phyloP scores from a whole-genome alignment of 2,329 filamentous ascomycete genomes.

The Trichophyton mentagrophytes region DNA sequence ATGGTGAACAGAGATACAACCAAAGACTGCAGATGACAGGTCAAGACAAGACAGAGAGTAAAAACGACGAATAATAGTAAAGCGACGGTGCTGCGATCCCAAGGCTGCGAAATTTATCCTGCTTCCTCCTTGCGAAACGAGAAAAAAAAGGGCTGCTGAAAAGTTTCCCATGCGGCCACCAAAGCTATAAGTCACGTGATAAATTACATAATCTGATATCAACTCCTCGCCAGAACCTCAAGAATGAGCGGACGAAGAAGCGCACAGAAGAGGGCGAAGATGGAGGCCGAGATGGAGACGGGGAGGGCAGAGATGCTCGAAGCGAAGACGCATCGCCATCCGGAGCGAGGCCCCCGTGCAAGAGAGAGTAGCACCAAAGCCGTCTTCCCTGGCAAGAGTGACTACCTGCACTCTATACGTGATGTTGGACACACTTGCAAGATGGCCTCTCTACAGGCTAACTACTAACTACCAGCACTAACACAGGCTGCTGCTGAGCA shows the following conservation, averaged over 20 bases:
- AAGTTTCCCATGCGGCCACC: slow-evolving; percentile 1
- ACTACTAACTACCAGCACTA: not conserved
- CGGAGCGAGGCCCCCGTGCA: not conserved
- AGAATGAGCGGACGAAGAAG: not conserved
- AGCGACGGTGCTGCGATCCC: not conserved
- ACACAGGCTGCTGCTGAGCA: not conserved
- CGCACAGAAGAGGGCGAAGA: not conserved
- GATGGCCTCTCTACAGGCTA: not conserved
- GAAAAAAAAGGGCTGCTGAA: not conserved
- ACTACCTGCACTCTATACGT: not conserved
- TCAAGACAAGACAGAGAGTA: not conserved
- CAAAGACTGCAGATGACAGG: not conserved
- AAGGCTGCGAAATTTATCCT: not conserved
- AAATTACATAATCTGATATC: not conserved
- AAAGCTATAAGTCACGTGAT: not conserved
- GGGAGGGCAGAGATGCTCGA: not conserved
- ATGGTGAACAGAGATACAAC: not conserved
- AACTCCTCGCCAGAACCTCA: not conserved
- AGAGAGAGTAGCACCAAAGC: not conserved
- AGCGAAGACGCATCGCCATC: not conserved
- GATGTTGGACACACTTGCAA: not conserved
- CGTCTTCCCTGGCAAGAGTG: not conserved
- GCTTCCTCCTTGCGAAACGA: not conserved
- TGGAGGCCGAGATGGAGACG: not conserved
- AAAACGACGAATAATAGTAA: not conserved